Conservation (phyloP, 139 green algal species). For the Volvox africanus region DNA sequence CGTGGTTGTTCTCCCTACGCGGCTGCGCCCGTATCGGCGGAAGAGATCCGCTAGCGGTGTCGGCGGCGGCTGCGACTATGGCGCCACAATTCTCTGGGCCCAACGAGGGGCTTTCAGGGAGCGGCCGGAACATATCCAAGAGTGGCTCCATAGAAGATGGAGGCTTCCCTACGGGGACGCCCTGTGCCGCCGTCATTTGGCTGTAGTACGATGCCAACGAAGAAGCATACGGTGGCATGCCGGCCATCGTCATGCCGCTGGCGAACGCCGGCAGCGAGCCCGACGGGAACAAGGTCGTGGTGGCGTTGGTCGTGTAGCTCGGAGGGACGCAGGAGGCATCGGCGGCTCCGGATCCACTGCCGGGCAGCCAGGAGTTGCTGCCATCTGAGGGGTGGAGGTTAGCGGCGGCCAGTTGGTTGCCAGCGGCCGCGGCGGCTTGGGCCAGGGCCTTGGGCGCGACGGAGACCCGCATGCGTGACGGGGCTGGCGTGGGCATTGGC, state of each 20-base stretch:
- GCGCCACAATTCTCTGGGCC: neutral
- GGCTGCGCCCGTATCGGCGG: no score
- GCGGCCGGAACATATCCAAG: conserved; percentile 18
- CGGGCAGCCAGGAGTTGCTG: neutral
- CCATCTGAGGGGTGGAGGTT: neutral
- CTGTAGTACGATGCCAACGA: neutral
- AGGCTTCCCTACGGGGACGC: neutral
- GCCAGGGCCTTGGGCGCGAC: conserved; percentile 19
- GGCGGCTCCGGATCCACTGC: neutral
- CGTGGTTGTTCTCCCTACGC: no score
- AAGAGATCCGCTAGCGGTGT: no score
- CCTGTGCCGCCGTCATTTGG: neutral
- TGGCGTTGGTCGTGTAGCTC: neutral
- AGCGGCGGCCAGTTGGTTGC: neutral
- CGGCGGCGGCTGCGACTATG: no score
- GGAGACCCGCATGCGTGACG: conserved; percentile 20
- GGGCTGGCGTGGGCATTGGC: neutral
- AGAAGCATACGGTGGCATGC: neutral
- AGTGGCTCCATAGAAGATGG: conserved; percentile 13
- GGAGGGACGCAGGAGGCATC: conserved; percentile 12
- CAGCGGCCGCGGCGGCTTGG: neutral
- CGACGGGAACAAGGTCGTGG: neutral
- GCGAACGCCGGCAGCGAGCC: conserved; percentile 4
- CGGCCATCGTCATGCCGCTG: neutral
- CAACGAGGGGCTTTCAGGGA: neutral